Conservation (phyloP, 257 asterid genomes). For the Asclepias syriaca region DNA sequence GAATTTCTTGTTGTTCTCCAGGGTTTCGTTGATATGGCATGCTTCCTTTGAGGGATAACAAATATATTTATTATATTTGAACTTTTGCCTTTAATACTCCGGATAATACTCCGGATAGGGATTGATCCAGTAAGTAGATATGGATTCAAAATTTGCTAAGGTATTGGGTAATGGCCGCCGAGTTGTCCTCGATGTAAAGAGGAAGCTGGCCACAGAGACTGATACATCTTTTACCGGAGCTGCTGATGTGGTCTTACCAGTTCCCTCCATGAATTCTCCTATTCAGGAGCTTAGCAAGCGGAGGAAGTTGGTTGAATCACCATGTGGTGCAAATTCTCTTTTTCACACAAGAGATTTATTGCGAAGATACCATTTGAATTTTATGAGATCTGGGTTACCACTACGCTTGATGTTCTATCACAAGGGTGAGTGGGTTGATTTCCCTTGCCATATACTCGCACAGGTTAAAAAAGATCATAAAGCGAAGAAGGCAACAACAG, state of each 20-base stretch:
- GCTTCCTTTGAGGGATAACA: conserved; percentile 38
- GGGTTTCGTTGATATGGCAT: conserved; percentile 41
- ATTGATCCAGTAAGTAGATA: conserved; percentile 49
- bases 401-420: conserved; percentile 64
- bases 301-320: conserved; percentile 43
- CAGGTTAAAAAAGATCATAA: conserved; percentile 47
- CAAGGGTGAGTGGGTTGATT: conserved; percentile 72
- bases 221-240: conserved; percentile 37
- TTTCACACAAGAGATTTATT: conserved; percentile 33
- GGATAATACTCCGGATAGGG: conserved; percentile 49
- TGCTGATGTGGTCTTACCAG: conserved; percentile 35
- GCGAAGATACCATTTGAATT: conserved; percentile 47
- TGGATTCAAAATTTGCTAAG: conserved; percentile 64
- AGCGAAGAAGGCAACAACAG: conserved; percentile 46
- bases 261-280: conserved; percentile 29
- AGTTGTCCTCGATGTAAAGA: conserved; percentile 50
- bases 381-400: conserved; percentile 53
- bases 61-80: conserved; percentile 25
- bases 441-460: conserved; percentile 49
- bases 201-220: conserved; percentile 42
- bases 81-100: conserved; percentile 35
- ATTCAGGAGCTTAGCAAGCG: conserved; percentile 39
- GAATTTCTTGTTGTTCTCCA: conserved; percentile 17
- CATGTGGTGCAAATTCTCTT: conserved; percentile 20
- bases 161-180: conserved; percentile 63